Conservation (phyloP, 495 filamentous ascomycete genomes). For the Podospora didyma region DNA sequence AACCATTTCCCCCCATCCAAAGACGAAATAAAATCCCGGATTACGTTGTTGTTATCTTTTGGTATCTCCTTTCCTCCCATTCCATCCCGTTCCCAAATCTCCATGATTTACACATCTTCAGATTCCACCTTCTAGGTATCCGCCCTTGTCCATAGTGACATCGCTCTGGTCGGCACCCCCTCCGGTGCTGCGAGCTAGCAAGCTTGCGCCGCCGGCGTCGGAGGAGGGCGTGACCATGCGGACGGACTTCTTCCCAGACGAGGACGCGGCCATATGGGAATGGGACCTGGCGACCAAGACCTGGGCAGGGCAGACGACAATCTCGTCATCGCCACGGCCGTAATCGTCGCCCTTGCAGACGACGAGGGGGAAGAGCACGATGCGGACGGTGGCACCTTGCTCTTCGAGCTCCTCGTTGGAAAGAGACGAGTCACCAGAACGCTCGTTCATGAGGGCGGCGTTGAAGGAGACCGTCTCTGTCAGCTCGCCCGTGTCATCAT, state of each 20-base stretch:
- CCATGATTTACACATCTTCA: not conserved
- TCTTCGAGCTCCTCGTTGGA: constrained; percentile 72
- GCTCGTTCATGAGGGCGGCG: constrained; percentile 88
- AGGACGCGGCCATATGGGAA: not conserved
- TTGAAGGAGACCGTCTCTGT: constrained; percentile 74
- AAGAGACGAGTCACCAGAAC: constrained; percentile 56
- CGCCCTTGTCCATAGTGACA: not conserved
- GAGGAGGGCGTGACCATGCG: constrained; percentile 22
- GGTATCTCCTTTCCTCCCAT: not conserved
- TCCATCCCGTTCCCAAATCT: not conserved
- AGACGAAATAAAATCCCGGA: not conserved
- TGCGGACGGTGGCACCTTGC: constrained; percentile 71
- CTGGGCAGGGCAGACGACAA: constrained; percentile 89
- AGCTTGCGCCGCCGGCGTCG: constrained; percentile 23
- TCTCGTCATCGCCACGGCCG: constrained; percentile 82
- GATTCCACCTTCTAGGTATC: not conserved
- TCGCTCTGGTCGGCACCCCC: not conserved
- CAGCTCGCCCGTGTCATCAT: constrained; percentile 87
- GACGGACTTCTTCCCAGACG: constrained; percentile 10
- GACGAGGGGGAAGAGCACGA: constrained; percentile 91
- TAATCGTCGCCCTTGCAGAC: constrained; percentile 88
- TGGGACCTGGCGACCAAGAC: constrained; percentile 61
- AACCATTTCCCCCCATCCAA: too few relatives aligned
- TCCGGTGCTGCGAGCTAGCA: constrained; percentile 11
- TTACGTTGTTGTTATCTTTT: not conserved